Conservation (phyloP, 2,329 filamentous ascomycete genomes). For the Allantophomopsis cytisporea region DNA sequence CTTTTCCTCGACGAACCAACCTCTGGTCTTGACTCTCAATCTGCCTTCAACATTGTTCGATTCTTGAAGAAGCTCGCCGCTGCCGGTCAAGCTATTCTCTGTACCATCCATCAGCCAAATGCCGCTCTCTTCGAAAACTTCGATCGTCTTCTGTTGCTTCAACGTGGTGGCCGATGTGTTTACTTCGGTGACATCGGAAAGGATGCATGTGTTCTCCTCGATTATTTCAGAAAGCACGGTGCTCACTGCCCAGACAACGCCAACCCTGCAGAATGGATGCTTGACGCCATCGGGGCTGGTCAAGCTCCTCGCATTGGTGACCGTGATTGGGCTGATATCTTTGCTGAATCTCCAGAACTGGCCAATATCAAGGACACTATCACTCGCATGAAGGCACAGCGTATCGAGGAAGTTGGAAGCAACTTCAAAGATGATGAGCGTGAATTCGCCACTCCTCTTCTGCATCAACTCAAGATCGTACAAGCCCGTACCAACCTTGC, state of each 20-base stretch:
- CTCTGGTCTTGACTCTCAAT: slow-evolving; percentile 41
- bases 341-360: slow-evolving; percentile 43
- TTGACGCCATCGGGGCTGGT: slow-evolving; percentile 53
- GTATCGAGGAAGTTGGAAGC: slow-evolving; percentile 28
- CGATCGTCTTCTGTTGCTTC: slow-evolving; percentile 48
- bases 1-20: slow-evolving; percentile 48
- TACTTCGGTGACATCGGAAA: slow-evolving; percentile 56
- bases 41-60: slow-evolving; percentile 45
- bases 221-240: slow-evolving; percentile 27
- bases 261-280: slow-evolving; percentile 50
- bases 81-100: slow-evolving; percentile 55
- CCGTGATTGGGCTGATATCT: slow-evolving; percentile 50
- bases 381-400: slow-evolving; percentile 34
- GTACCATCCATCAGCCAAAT: slow-evolving; percentile 59
- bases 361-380: slow-evolving; percentile 40
- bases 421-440: slow-evolving; percentile 32
- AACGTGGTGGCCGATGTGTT: slow-evolving; percentile 49
- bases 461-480: slow-evolving; percentile 68
- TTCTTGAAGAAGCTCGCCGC: slow-evolving; percentile 43
- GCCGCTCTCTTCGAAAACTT: slow-evolving; percentile 59
- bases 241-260: slow-evolving; percentile 36
- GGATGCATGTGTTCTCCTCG: slow-evolving; percentile 42
- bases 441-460: slow-evolving; percentile 72
- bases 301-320: slow-evolving; percentile 47
- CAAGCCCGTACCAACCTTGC: slow-evolving; percentile 59